Conservation (phyloP, 345 rosid species). For the Gossypium thurberi region DNA sequence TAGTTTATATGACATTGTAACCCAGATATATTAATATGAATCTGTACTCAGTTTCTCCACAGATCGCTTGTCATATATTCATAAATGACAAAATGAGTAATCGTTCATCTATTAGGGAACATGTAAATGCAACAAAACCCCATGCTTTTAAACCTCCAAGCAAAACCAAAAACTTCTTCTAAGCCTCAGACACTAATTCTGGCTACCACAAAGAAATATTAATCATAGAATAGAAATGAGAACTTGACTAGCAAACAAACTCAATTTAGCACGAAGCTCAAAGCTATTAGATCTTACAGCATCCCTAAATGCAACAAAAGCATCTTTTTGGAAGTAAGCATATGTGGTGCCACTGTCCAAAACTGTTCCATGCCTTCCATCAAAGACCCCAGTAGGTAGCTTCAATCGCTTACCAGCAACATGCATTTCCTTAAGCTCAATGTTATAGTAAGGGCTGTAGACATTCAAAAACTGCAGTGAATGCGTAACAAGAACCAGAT, state of each 20-base stretch:
- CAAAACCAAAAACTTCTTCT: neutral
- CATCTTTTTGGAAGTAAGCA: conserved; percentile 67
- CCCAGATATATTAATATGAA: neutral
- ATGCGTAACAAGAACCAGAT: conserved; percentile 55
- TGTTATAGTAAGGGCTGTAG: conserved; percentile 79
- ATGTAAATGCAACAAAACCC: neutral
- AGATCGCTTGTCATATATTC: neutral
- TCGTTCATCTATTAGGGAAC: neutral
- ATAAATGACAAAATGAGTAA: conserved; percentile 5
- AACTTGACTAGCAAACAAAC: conserved; percentile 13
- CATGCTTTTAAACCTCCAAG: neutral
- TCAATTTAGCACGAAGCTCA: neutral
- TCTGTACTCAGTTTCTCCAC: neutral
- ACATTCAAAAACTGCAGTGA: conserved; percentile 51
- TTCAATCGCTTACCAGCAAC: conserved; percentile 67
- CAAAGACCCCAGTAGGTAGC: conserved; percentile 46
- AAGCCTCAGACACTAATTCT: neutral
- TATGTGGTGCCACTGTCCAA: conserved; percentile 82
- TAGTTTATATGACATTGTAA: neutral
- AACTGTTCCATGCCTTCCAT: conserved; percentile 63
- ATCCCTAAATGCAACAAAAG: conserved; percentile 52
- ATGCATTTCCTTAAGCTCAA: conserved; percentile 65
- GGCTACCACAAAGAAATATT: conserved; percentile 2
- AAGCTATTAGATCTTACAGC: conserved; percentile 42
- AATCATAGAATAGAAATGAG: neutral